A percentile compares a stretch with the other conserved stretches of the same genome.
Conservation (phyloP, 306 rosid genomes). For the Lablab purpureus region DNA sequence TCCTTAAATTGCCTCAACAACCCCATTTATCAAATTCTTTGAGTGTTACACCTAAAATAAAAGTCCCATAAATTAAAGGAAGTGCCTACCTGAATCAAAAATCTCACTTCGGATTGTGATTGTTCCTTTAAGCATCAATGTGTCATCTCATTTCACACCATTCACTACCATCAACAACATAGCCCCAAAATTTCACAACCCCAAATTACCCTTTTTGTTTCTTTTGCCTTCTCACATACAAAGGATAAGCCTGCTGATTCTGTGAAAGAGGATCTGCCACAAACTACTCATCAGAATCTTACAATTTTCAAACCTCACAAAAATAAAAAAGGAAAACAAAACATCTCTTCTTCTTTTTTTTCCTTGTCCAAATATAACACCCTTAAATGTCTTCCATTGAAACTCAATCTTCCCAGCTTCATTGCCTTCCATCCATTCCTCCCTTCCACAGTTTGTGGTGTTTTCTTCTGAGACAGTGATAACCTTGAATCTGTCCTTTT, state of each 20-base stretch:
- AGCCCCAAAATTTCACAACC: conserved; percentile 1
- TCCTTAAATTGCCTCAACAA: conserved; percentile 29
- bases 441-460: conserved; percentile 37
- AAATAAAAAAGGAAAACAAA: neutral
- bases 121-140: neutral
- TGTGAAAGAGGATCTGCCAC: conserved; percentile 59
- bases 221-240: neutral
- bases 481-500: conserved; percentile 60
- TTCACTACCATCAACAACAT: conserved; percentile 16
- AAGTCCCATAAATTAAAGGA: conserved; percentile 11
- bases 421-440: conserved; percentile 72
- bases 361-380: neutral
- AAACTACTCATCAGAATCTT: conserved; percentile 33
- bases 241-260: conserved; percentile 51
- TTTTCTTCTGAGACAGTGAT: conserved; percentile 39
- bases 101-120: conserved; percentile 46
- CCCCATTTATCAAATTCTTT: conserved; percentile 2
- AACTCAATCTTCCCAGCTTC: conserved; percentile 67
- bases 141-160: conserved; percentile 25
- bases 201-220: conserved; percentile 12
- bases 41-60: neutral
- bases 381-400: conserved; percentile 55
- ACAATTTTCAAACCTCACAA: conserved; percentile 22
- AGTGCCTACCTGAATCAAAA: conserved; percentile 3
- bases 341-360: conserved; percentile 1